Evolutionary conservation across 1,284 basidiomycete species (phyloP).

Genomic region (Neolentinus lepideus): DNA sequence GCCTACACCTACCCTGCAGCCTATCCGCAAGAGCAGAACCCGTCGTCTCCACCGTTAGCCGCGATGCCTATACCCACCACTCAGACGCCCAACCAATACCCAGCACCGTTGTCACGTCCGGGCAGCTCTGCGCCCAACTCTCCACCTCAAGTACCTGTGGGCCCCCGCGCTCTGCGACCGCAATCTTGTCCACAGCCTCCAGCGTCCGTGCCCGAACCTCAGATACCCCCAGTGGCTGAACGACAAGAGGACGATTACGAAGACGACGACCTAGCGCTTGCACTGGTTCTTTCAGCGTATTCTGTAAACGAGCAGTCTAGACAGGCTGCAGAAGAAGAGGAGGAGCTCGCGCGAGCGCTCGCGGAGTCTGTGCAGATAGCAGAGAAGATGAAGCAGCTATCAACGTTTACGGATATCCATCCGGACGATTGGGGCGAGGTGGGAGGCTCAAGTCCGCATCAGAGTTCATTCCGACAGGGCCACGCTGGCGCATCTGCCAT

Average conservation of each 20-base stretch:
- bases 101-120: constrained; percentile 2
- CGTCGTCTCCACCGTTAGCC: background rate
- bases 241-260: constrained; percentile 12
- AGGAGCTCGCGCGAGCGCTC: constrained; percentile 56
- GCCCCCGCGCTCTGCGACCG: constrained; percentile 9
- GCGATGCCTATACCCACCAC: background rate
- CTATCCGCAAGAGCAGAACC: background rate
- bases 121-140: background rate
- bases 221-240: constrained; percentile 7
- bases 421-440: background rate
- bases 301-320: constrained; percentile 34
- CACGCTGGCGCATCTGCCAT: background rate
- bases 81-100: background rate
- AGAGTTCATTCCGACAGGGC: background rate
- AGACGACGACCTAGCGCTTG: constrained; percentile 27
- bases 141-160: constrained; percentile 8
- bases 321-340: constrained; percentile 41
- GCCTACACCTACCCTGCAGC: background rate
- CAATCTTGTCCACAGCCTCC: constrained; percentile 8
- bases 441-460: background rate
- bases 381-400: background rate
- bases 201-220: constrained; percentile 16
- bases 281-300: constrained; percentile 47
- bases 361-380: constrained; percentile 36
- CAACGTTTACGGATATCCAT: background rate